Conservation (phyloP, 2,329 filamentous ascomycete species). For the Trichocomaceae sp. region DNA sequence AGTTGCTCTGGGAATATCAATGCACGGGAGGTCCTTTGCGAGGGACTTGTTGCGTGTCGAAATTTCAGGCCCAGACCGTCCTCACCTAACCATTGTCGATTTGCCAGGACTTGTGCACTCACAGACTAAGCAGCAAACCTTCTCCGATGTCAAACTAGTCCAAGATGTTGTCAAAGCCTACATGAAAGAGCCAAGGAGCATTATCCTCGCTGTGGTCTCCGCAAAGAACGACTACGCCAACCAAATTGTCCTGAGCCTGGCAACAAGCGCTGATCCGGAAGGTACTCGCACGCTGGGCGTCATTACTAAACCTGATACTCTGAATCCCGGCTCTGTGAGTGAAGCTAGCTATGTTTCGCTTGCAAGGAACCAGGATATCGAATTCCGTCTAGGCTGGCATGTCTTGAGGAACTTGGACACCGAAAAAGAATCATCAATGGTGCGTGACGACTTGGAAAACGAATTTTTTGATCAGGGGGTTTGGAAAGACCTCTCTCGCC, state of each 20-base stretch:
- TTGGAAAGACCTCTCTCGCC: conserved; percentile 22
- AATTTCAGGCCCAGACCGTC: conserved; percentile 53
- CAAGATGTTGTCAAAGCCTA: conserved; percentile 40
- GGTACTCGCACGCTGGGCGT: conserved; percentile 38
- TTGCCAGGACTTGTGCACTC: conserved; percentile 54
- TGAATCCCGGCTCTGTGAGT: conserved; percentile 29
- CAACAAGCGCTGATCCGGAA: conserved; percentile 26
- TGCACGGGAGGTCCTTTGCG: conserved; percentile 30
- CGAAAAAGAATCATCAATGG: conserved; percentile 25
- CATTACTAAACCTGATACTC: conserved; percentile 43
- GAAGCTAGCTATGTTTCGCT: conserved; percentile 32
- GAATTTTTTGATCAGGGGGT: conserved; percentile 27
- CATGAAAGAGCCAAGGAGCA: conserved; percentile 37
- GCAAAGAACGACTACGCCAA: conserved; percentile 39
- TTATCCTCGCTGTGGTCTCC: conserved; percentile 43
- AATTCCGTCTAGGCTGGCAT: conserved; percentile 46
- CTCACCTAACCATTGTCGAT: conserved; percentile 56
- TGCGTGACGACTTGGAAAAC: conserved; percentile 27
- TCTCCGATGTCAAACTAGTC: conserved; percentile 49
- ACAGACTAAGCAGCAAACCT: conserved; percentile 48
- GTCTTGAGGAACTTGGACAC: conserved; percentile 41
- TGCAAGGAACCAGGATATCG: conserved; percentile 36
- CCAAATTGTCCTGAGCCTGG: conserved; percentile 36
- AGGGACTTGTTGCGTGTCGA: conserved; percentile 39
- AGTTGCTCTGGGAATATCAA: conserved; percentile 19